Evolutionary conservation across 371 early-diverging fungal genomes (phyloP).

Genomic region (Mortierella sp.): DNA sequence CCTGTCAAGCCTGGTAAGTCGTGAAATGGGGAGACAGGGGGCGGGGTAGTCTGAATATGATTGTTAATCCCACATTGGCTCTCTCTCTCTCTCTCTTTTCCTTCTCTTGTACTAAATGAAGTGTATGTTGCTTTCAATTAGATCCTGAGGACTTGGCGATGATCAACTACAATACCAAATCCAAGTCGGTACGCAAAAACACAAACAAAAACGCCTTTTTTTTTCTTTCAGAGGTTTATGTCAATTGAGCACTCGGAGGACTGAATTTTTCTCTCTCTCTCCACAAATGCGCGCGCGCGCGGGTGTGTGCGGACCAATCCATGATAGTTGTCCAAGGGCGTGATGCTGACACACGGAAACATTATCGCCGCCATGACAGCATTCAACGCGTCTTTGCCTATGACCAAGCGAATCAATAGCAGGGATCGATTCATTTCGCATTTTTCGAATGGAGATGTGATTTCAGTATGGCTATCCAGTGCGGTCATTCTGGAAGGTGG

Average conservation of each 20-base stretch:
- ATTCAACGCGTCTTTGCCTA: slow-evolving; percentile 52
- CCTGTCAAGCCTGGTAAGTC: slow-evolving; percentile 37
- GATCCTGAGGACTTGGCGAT: slow-evolving; percentile 42
- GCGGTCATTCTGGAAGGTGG: slow-evolving; percentile 40
- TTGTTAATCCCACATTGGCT: not conserved
- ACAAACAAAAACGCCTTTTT: not conserved
- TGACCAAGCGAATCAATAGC: slow-evolving; percentile 43
- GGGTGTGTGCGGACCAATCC: too few relatives aligned
- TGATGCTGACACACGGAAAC: slow-evolving; percentile 59
- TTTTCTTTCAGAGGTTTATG: not conserved
- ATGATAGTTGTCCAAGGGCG: slow-evolving; percentile 47
- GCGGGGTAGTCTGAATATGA: too few relatives aligned
- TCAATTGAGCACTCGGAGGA: not conserved
- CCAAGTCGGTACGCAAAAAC: slow-evolving; percentile 21
- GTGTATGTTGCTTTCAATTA: too few relatives aligned
- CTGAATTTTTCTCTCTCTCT: not conserved
- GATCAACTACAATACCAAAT: slow-evolving; percentile 51
- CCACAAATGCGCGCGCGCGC: too few relatives aligned
- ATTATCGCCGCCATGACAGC: slow-evolving; percentile 57
- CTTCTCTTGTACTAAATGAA: too few relatives aligned
- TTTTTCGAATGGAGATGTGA: slow-evolving; percentile 48
- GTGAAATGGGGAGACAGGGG: not conserved
- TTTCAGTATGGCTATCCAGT: slow-evolving; percentile 33
- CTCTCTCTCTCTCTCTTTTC: not conserved
- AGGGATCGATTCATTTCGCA: slow-evolving; percentile 56